A percentile compares a stretch with the other conserved stretches of the same genome.
phyloP scores from a whole-genome alignment of 805 yeast genomes.

The Kodamaea leandrae region DNA sequence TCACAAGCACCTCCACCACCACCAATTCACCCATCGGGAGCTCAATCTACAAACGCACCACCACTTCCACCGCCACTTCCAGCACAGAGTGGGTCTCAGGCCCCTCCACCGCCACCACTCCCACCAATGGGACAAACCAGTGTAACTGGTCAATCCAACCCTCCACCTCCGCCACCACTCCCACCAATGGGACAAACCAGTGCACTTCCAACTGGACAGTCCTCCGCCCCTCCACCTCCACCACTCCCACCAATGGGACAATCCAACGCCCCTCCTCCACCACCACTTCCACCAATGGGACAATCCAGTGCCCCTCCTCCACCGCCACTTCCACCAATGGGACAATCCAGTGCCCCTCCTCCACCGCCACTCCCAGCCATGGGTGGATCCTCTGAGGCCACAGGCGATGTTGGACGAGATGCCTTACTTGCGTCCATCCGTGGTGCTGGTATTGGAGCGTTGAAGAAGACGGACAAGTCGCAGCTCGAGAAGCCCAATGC shows the following conservation, averaged over 20 bases:
- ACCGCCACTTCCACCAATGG: slow-evolving; percentile 20
- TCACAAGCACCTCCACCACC: slow-evolving; percentile 20
- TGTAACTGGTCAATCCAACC: slow-evolving; percentile 7
- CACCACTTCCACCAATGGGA: slow-evolving; percentile 16
- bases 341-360: slow-evolving; percentile 20
- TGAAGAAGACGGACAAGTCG: slow-evolving; percentile 77
- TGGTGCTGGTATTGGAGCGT: slow-evolving; percentile 63
- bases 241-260: slow-evolving; percentile 13
- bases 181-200: slow-evolving; percentile 13
- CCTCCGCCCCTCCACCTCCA: slow-evolving; percentile 17
- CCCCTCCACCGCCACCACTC: slow-evolving; percentile 16
- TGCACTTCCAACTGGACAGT: slow-evolving; percentile 14
- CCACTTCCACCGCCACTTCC: slow-evolving; percentile 17
- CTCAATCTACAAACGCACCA: too few species aligned
- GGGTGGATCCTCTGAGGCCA: slow-evolving; percentile 24
- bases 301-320: slow-evolving; percentile 12
- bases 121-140: slow-evolving; percentile 7
- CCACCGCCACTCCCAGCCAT: slow-evolving; percentile 27
- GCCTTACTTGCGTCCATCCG: slow-evolving; percentile 86
- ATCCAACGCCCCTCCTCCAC: slow-evolving; percentile 9
- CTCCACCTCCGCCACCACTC: slow-evolving; percentile 15
- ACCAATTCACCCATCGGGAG: too few species aligned
- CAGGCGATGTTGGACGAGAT: slow-evolving; percentile 62
- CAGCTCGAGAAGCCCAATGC: slow-evolving; percentile 79
- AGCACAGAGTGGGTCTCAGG: slow-evolving; percentile 7